A percentile compares a stretch with the other conserved stretches of the same genome.
phyloP scores from a whole-genome alignment of 257 asterid genomes.

The Primulina tabacum region DNA sequence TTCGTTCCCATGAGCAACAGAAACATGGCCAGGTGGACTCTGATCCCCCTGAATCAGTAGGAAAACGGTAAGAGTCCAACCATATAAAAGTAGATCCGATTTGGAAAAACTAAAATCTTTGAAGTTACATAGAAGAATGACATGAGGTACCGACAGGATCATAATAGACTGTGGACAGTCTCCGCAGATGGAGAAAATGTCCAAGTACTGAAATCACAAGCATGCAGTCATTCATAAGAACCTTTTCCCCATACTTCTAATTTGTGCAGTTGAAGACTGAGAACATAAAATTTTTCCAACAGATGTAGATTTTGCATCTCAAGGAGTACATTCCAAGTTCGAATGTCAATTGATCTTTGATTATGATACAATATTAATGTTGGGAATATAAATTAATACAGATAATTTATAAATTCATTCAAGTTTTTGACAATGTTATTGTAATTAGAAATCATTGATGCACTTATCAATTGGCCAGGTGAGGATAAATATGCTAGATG shows the following conservation, averaged over 20 bases:
- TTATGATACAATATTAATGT: too few species aligned
- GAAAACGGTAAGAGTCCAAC: background rate
- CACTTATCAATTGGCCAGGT: background rate
- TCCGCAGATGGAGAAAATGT: background rate
- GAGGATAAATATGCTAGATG: background rate
- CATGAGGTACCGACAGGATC: background rate
- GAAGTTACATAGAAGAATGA: background rate
- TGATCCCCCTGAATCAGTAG: conserved; percentile 24
- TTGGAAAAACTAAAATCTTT: background rate
- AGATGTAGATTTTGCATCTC: background rate
- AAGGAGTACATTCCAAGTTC: background rate
- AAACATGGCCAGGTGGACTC: conserved; percentile 27
- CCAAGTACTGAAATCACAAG: background rate
- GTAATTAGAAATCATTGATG: too few species aligned
- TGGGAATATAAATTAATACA: background rate
- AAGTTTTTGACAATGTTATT: background rate
- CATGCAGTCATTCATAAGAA: background rate
- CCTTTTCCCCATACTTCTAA: background rate
- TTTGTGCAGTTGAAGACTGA: background rate
- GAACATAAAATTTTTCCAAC: background rate
- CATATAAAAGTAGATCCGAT: background rate
- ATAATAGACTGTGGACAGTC: background rate
- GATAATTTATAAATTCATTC: background rate
- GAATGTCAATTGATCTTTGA: background rate
- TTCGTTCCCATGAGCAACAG: conserved; percentile 27